These are phyloP conservation scores for Erysiphe neolycopersici DNA, from an alignment of 2,329 filamentous ascomycete species.

Conservation along the genomic window DNA sequence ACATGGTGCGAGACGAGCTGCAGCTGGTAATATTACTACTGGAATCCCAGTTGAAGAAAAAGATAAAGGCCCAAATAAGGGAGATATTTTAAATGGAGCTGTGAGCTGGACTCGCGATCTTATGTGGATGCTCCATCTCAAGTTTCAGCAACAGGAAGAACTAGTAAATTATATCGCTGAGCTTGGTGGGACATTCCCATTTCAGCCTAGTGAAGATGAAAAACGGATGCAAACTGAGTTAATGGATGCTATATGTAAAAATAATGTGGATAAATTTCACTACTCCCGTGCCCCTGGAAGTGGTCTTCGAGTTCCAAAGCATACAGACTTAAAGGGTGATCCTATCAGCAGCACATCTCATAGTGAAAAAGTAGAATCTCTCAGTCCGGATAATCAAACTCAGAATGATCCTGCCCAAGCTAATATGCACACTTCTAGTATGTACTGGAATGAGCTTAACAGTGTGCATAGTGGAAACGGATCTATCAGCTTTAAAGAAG, in stretches of 20 bases:
- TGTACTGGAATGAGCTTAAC: constrained; percentile 42
- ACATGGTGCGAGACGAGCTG: constrained; percentile 55
- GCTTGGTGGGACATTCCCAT: constrained; percentile 50
- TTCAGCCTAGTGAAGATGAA: constrained; percentile 73
- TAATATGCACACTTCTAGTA: constrained; percentile 14
- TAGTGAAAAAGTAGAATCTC: constrained; percentile 18
- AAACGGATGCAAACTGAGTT: constrained; percentile 87
- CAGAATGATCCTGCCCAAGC: constrained; percentile 10
- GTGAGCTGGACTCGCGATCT: constrained; percentile 94
- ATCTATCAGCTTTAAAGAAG: constrained; percentile 61
- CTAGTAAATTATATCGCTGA: constrained; percentile 48
- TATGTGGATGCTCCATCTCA: constrained; percentile 87
- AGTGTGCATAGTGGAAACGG: constrained; percentile 44
- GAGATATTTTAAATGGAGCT: constrained; percentile 88
- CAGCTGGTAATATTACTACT: constrained; percentile 62
- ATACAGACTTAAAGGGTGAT: constrained; percentile 77
- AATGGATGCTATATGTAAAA: constrained; percentile 61
- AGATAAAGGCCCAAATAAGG: constrained; percentile 96
- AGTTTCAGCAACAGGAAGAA: constrained; percentile 71
- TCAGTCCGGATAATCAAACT: constrained; percentile 21
- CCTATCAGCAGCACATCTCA: constrained; percentile 25
- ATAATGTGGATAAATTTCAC: constrained; percentile 41
- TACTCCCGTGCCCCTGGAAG: constrained; percentile 68
- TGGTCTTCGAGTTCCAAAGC: constrained; percentile 71
- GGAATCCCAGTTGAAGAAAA: constrained; percentile 87